Conservation (phyloP, 2,329 filamentous ascomycete species). For the Penicillium sp. region DNA sequence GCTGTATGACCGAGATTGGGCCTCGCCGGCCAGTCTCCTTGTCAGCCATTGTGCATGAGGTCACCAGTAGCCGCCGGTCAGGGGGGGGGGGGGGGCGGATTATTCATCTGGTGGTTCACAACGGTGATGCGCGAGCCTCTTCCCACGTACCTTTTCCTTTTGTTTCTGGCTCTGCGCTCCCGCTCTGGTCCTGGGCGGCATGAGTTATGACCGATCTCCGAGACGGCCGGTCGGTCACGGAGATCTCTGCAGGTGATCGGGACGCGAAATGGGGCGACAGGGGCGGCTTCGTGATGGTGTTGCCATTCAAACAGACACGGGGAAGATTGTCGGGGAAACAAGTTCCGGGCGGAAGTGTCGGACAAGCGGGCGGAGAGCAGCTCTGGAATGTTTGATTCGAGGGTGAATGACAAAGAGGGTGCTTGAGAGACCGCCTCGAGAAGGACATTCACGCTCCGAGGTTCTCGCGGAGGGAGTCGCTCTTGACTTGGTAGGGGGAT, state of each 20-base stretch:
- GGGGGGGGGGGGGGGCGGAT: too few species aligned
- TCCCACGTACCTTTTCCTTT: slow-evolving; percentile 50
- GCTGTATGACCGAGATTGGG: slow-evolving; percentile 48
- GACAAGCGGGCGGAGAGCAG: slow-evolving; percentile 1
- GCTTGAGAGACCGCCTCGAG: too few species aligned
- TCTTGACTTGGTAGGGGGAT: too few species aligned
- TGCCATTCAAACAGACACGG: slow-evolving; percentile 18
- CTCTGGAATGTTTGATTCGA: not conserved
- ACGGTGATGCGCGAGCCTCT: not conserved
- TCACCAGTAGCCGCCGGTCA: not conserved
- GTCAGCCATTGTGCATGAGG: slow-evolving; percentile 11
- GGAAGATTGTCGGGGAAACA: not conserved
- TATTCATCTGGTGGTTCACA: not conserved
- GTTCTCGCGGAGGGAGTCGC: too few species aligned
- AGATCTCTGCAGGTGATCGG: slow-evolving; percentile 18
- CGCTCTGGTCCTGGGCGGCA: slow-evolving; percentile 41
- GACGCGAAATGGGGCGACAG: slow-evolving; percentile 9
- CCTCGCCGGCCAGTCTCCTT: not conserved
- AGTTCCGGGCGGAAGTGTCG: slow-evolving; percentile 4
- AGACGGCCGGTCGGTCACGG: slow-evolving; percentile 17
- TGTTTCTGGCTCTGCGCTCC: slow-evolving; percentile 55
- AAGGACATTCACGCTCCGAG: too few species aligned
- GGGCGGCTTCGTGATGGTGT: slow-evolving; percentile 13
- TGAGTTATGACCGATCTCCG: slow-evolving; percentile 34
- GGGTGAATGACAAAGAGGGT: too few species aligned